Base-by-base conservation (phyloP, 2,329 filamentous ascomycete genomes). In the Fusarium coffeatum region DNA sequence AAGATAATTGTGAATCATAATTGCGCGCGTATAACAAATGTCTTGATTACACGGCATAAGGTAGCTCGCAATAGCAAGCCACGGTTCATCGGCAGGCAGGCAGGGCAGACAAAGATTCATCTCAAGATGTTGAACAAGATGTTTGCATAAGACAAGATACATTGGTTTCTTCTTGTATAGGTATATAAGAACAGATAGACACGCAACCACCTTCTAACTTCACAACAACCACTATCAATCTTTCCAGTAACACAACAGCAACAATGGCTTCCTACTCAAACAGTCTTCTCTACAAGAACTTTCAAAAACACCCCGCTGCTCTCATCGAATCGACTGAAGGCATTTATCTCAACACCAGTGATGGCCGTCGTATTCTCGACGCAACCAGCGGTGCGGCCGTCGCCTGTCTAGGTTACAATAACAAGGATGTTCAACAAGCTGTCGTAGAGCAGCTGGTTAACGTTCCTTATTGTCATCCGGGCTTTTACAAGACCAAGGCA, bases 221-320 rank as follows among this genome's bases (percentile, higher is more conserved):
- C 48, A 40, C 27, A 40, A 27, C 42, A 18, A 11, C 16, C 10
- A 27, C 23, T n/a, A 25, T 51, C 18, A 10, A 10, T 41, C 13
- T 11, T 13, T 28, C 23, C 8, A 15, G 10, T 11, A 30, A n/a
- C 8, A 46, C 56, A 68, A 30, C 18, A 51, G n/a, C 23, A 56
- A 16, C 16, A 72, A 72, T 72, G 70, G 43, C 59, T 6, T 66
- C 68, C n/a, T 28, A 28, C 11, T 50, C 58, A 37, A 73, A 73
- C 68, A 73, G 71, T 27, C 71, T 73, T 20, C 47, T 73, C 2
- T 73, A 73, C 71, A 73, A 73, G 41, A 73, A 73, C 57, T 73
- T 73, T 2, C 68, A 73, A 12, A 72, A 69, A 25, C 71, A 73
- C 25, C 71, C 71, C 8, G 71, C 68, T 1, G 71, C 71, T 22